phyloP scores from a whole-genome alignment of 2,329 filamentous ascomycete genomes.

The Verticillium klebahnii region DNA sequence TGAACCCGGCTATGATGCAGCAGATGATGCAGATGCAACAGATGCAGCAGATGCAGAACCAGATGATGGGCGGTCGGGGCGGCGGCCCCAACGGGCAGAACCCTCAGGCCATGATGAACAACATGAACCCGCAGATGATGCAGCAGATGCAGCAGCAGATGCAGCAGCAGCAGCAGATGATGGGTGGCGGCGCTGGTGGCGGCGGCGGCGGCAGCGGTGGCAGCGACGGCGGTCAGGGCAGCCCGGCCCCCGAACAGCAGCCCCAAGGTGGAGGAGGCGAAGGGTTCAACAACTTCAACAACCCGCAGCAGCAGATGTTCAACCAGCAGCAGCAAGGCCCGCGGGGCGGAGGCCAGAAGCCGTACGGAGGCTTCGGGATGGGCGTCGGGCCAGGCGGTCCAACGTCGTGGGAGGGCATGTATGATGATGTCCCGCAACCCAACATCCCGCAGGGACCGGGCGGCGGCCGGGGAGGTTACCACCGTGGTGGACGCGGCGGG shows the following conservation, averaged over 20 bases:
- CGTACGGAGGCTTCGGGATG: constrained; percentile 22
- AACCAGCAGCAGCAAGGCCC: constrained; percentile 26
- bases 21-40: constrained; percentile 71
- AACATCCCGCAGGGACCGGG: constrained; percentile 53
- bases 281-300: constrained; percentile 12
- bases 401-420: constrained; percentile 97
- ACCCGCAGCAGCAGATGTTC: constrained; percentile 15
- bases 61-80: constrained; percentile 42
- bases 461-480: constrained; percentile 31
- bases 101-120: constrained; percentile 34
- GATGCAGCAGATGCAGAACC: constrained; percentile 49
- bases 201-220: constrained; percentile 18
- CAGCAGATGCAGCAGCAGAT: constrained; percentile 46
- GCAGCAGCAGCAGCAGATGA: constrained; percentile 28
- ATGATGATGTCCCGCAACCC: constrained; percentile 88
- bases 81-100: constrained; percentile 26
- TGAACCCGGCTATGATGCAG: constrained; percentile 74
- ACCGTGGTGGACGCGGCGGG: constrained; percentile 35
- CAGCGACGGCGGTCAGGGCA: constrained; percentile 19
- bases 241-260: constrained; percentile 3
- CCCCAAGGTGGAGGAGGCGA: not conserved
- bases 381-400: constrained; percentile 56
- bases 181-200: constrained; percentile 19
- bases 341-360: constrained; percentile 21
- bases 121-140: constrained; percentile 51